Conservation (phyloP, 352 stramenopile species). For the Phytophthora litchii region DNA sequence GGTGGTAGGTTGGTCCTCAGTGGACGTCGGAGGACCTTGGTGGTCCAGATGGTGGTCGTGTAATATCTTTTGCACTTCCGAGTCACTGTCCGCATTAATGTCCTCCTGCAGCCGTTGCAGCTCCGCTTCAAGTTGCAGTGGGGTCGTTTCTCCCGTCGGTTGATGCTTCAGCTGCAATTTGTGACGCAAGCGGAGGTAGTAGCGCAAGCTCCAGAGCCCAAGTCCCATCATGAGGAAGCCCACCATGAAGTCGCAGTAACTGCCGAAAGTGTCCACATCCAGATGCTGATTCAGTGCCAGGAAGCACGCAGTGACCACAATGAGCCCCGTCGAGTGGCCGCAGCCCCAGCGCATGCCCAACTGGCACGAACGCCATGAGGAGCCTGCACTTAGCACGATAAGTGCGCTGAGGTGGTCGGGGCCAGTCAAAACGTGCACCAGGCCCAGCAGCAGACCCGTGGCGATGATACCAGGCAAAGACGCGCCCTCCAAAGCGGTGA, state of each 20-base stretch:
- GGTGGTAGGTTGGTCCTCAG: conserved; percentile 11
- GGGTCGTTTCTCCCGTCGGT: conserved; percentile 37
- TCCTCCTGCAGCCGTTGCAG: conserved; percentile 16
- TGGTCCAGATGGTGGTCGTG: conserved; percentile 43
- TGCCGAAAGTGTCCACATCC: conserved; percentile 57
- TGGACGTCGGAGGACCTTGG: conserved; percentile 16
- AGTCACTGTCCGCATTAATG: conserved; percentile 24
- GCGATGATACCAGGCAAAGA: conserved; percentile 43
- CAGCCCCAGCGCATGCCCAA: conserved; percentile 90
- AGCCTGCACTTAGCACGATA: conserved; percentile 79
- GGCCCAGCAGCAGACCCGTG: conserved; percentile 48
- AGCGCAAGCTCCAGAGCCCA: conserved; percentile 58
- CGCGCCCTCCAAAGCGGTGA: conserved; percentile 41
- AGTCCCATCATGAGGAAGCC: conserved; percentile 76
- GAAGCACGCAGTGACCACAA: conserved; percentile 69
- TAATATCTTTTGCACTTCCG: conserved; percentile 45
- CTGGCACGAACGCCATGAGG: conserved; percentile 72
- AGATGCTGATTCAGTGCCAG: conserved; percentile 57
- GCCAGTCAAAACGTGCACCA: conserved; percentile 60
- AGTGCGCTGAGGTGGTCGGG: conserved; percentile 90
- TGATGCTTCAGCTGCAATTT: conserved; percentile 34
- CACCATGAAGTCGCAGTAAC: conserved; percentile 73
- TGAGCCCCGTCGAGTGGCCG: conserved; percentile 82
- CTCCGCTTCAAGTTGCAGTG: conserved; percentile 28
- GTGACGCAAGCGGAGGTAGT: conserved; percentile 50